Percentiles rank a stretch among this genome's conserved stretches.
Conservation (phyloP, 352 stramenopile species). For the Phytophthora vignae region DNA sequence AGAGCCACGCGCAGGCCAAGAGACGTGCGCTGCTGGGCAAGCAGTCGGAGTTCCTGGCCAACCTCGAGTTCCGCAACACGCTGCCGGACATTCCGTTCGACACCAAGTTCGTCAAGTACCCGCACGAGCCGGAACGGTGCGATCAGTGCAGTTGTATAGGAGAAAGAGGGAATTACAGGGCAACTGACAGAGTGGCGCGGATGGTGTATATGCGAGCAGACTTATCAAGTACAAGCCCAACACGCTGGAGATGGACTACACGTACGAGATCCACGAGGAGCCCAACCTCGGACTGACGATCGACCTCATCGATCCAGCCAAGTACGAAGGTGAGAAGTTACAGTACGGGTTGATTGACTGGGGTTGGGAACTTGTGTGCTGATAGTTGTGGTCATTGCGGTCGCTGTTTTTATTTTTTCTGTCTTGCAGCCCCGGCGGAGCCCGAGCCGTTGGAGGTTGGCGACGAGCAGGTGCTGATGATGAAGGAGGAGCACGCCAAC, state of each 20-base stretch:
- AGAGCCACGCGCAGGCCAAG: constrained; percentile 87
- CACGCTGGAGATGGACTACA: constrained; percentile 85
- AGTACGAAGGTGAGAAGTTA: constrained; percentile 71
- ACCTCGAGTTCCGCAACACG: constrained; percentile 84
- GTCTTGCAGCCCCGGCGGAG: constrained; percentile 50
- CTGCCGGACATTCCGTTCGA: constrained; percentile 87
- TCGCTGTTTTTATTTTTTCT: neutral
- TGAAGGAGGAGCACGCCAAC: constrained; percentile 67
- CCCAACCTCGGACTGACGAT: constrained; percentile 80
- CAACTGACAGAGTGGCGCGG: neutral
- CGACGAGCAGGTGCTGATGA: constrained; percentile 81
- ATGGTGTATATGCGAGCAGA: constrained; percentile 32
- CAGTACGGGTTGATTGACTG: neutral
- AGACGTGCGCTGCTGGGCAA: constrained; percentile 80
- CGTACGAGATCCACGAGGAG: constrained; percentile 88
- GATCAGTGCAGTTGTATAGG: constrained; percentile 12
- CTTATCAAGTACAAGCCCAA: constrained; percentile 92
- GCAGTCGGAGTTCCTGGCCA: constrained; percentile 86
- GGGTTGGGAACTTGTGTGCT: neutral
- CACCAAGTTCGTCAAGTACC: constrained; percentile 89
- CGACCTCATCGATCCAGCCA: constrained; percentile 86
- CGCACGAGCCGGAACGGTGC: constrained; percentile 78
- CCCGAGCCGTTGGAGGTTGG: constrained; percentile 68
- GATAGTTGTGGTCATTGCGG: constrained; percentile 9
- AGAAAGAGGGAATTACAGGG: neutral